Percentiles rank a stretch among this genome's conserved stretches.
Evolutionary conservation across 2,329 filamentous ascomycete species (phyloP).

Genomic region (Plectosphaerella sp.): DNA sequence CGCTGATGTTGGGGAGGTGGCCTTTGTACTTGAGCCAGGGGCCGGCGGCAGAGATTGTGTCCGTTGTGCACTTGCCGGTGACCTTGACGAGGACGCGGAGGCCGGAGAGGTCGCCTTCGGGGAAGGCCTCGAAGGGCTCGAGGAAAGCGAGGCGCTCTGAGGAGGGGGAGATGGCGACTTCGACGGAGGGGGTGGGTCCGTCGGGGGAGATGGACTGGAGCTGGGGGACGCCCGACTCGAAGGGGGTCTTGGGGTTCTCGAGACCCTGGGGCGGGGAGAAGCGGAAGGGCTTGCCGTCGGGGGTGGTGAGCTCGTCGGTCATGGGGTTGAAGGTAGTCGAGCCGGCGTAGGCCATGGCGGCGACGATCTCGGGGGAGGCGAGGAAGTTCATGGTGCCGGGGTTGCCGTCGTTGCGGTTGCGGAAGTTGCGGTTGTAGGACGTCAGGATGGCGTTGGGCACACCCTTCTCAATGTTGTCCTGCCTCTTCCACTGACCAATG

Average conservation of each 20-base stretch:
- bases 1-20: slow-evolving; percentile 94
- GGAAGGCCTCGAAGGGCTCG: slow-evolving; percentile 86
- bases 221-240: slow-evolving; percentile 70
- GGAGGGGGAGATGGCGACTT: slow-evolving; percentile 77
- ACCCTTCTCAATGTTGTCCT: slow-evolving; percentile 78
- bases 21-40: slow-evolving; percentile 99
- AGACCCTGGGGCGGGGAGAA: slow-evolving; percentile 76
- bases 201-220: slow-evolving; percentile 75
- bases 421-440: slow-evolving; percentile 98
- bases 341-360: slow-evolving; percentile 90
- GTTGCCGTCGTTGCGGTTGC: slow-evolving; percentile 94
- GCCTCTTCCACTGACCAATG: slow-evolving; percentile 93
- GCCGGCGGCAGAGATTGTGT: slow-evolving; percentile 95
- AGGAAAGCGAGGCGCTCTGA: slow-evolving; percentile 87
- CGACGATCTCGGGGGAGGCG: slow-evolving; percentile 93
- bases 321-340: slow-evolving; percentile 94
- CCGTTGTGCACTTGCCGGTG: slow-evolving; percentile 95
- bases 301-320: slow-evolving; percentile 76
- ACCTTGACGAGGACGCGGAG: slow-evolving; percentile 93
- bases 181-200: slow-evolving; percentile 42
- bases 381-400: slow-evolving; percentile 98
- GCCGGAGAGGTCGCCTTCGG: slow-evolving; percentile 65
- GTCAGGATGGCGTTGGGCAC: slow-evolving; percentile 91
- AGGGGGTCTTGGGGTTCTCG: slow-evolving; percentile 58
- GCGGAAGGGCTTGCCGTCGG: slow-evolving; percentile 76